Base-by-base conservation (phyloP, 495 filamentous ascomycete species). In the Podospora tetraspora region DNA sequence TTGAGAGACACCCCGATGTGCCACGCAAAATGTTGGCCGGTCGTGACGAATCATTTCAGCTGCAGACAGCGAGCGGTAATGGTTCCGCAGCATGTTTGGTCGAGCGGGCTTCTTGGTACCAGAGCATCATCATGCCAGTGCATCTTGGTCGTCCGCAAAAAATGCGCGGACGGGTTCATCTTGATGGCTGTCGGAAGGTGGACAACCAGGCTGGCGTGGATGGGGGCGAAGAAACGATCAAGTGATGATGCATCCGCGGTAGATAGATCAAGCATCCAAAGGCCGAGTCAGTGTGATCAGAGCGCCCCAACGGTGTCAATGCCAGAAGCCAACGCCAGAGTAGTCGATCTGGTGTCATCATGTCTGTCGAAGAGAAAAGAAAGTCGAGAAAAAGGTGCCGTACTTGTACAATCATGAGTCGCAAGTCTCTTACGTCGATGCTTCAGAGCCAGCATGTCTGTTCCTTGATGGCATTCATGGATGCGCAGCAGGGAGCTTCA, bases 351-450 rank as follows among this genome's bases (percentile, higher is more conserved):
- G 29, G 67, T 34, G 5, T 52, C 67, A 68, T 60, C 56, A 66
- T 68, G 67, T 63, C 43, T 52, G 43, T 19, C 64, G 64, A 63
- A 30, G 27, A 60, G 13, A 60, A 13, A 29, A 29, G 13, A 60
- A 25, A 22, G 59, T 29, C 59, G 59, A 29, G 22, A 23, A 59
- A 66, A 62, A 66, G 27, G 13, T 37, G 64, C 25, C 22, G 22
- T 63, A 66, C 60, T 66, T 30, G 64, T 66, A 66, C 64, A 66
- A 62, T 66, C 64, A 66, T 66, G 29, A 66, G 29, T 43, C 60
- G 29, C 27, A 63, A 11, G 64, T 66, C 43, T 52, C 43, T 52
- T 52, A 52, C 43, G 43, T n/a, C 43, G 43, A n/a, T 52, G 43
- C 43, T 52, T 52, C 60, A 66, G 64, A 27, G 64, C 27, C 30